Percentiles rank a stretch among this genome's conserved stretches.
Evolutionary conservation across 192 early-diverging fungal genomes (phyloP).

Genomic region (Gryganskiella cystojenkinii): DNA sequence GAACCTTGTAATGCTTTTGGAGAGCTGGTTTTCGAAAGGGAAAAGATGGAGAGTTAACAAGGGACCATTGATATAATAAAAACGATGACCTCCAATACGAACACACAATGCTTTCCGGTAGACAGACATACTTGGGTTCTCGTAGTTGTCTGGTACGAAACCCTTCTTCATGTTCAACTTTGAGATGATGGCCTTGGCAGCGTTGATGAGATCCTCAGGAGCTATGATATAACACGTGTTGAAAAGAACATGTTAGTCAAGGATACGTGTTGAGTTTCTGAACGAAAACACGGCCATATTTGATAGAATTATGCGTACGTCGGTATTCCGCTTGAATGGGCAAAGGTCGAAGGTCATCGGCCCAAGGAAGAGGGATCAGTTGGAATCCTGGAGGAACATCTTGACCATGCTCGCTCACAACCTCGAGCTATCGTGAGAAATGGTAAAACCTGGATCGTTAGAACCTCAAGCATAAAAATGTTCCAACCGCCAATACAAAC

Average conservation of each 20-base stretch:
- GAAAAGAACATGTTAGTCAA: background rate
- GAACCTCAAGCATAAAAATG: too few species aligned
- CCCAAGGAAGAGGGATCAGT: conserved; percentile 75
- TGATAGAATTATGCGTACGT: conserved; percentile 3
- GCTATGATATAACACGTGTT: conserved; percentile 22
- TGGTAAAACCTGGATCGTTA: background rate
- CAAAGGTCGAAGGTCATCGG: conserved; percentile 74
- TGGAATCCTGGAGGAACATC: conserved; percentile 73
- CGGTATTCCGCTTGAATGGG: conserved; percentile 35
- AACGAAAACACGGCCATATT: background rate
- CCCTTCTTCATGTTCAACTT: conserved; percentile 56
- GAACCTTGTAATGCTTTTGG: conserved; percentile 52
- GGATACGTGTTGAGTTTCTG: conserved; percentile 18
- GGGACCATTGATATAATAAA: too few species aligned
- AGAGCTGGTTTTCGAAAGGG: conserved; percentile 27
- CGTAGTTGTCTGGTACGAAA: conserved; percentile 51
- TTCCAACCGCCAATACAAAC: too few species aligned
- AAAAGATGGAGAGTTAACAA: background rate
- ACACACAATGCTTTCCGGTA: background rate
- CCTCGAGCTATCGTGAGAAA: conserved; percentile 53
- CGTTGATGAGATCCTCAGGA: conserved; percentile 42
- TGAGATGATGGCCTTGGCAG: conserved; percentile 39
- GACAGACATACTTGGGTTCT: conserved; percentile 51
- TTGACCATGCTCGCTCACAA: conserved; percentile 58
- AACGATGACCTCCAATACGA: too few species aligned